Percentiles rank a stretch among this genome's conserved stretches.
Evolutionary conservation across 495 filamentous ascomycete species (phyloP).

Genomic region (Aspergillus leporis): DNA sequence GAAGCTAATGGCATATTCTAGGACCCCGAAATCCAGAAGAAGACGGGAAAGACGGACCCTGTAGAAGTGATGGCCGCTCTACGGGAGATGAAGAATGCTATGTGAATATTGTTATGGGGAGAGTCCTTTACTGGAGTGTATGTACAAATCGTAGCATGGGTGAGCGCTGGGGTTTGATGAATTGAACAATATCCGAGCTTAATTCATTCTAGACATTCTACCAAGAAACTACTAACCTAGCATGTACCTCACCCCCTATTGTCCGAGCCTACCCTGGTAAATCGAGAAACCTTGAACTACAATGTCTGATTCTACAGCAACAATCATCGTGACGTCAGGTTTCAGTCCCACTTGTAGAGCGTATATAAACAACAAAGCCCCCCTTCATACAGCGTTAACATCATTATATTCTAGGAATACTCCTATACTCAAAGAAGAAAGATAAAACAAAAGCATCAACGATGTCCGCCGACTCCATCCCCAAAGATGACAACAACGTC

Average conservation of each 20-base stretch:
- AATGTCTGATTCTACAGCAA: not conserved
- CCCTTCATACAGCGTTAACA: not conserved
- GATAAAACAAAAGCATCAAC: no score
- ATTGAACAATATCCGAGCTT: not conserved
- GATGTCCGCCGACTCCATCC: not conserved
- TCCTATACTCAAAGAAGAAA: not conserved
- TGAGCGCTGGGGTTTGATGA: not conserved
- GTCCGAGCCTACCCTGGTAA: no score
- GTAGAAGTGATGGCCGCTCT: conserved; percentile 85
- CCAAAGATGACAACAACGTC: conserved; percentile 32
- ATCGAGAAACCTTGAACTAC: not conserved
- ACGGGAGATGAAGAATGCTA: conserved; percentile 89
- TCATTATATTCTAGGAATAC: not conserved
- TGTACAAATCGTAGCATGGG: not conserved
- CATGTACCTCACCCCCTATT: no score
- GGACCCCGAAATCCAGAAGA: conserved; percentile 84
- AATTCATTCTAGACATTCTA: not conserved
- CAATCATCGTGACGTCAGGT: conserved; percentile 29
- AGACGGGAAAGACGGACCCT: conserved; percentile 77
- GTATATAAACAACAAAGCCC: not conserved
- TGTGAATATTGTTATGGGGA: conserved; percentile 28
- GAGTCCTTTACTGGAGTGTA: not conserved
- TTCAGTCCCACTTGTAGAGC: not conserved
- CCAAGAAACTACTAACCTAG: not conserved
- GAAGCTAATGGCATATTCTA: conserved; percentile 27